A percentile compares a stretch with the other conserved stretches of the same genome.
phyloP scores from a whole-genome alignment of 768 basidiomycete genomes.

The Auriscalpium vulgare region DNA sequence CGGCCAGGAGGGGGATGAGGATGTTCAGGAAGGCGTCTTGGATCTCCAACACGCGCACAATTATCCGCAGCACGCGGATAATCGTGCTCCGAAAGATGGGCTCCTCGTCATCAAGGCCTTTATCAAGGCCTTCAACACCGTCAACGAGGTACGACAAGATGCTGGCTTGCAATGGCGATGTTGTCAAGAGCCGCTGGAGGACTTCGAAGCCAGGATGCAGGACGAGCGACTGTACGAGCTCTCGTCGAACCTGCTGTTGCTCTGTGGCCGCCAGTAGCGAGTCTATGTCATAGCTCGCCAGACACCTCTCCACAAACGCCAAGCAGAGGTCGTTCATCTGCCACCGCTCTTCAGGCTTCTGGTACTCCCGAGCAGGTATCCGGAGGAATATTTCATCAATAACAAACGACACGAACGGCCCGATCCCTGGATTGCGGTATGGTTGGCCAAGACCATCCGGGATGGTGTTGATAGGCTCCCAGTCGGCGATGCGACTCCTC shows the following conservation, averaged over 20 bases:
- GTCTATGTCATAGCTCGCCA: slow-evolving; percentile 78
- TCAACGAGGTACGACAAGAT: slow-evolving; percentile 78
- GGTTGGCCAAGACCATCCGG: slow-evolving; percentile 76
- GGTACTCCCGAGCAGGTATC: slow-evolving; percentile 68
- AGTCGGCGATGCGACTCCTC: slow-evolving; percentile 49
- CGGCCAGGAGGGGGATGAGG: slow-evolving; percentile 67
- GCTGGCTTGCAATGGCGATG: slow-evolving; percentile 60
- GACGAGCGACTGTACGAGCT: slow-evolving; percentile 47
- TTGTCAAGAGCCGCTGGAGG: slow-evolving; percentile 69
- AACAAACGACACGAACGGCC: slow-evolving; percentile 79
- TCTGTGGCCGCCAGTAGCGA: slow-evolving; percentile 53
- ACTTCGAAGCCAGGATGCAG: slow-evolving; percentile 85
- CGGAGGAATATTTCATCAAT: slow-evolving; percentile 84
- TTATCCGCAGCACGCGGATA: slow-evolving; percentile 72
- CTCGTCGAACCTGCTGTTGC: slow-evolving; percentile 41
- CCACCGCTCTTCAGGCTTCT: slow-evolving; percentile 74
- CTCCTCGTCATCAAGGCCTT: slow-evolving; percentile 59
- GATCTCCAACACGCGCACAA: slow-evolving; percentile 73
- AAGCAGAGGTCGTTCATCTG: slow-evolving; percentile 78
- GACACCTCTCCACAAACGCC: slow-evolving; percentile 74
- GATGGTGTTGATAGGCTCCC: slow-evolving; percentile 61
- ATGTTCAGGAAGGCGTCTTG: slow-evolving; percentile 89
- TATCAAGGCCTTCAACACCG: slow-evolving; percentile 70
- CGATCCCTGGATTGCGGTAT: slow-evolving; percentile 72
- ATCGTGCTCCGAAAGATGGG: slow-evolving; percentile 69